A percentile compares a stretch with the other conserved stretches of the same genome.
These are phyloP conservation scores for Ceratocystiopsis brevicomis DNA, from an alignment of 2,329 filamentous ascomycete species.

Conservation along the genomic window DNA sequence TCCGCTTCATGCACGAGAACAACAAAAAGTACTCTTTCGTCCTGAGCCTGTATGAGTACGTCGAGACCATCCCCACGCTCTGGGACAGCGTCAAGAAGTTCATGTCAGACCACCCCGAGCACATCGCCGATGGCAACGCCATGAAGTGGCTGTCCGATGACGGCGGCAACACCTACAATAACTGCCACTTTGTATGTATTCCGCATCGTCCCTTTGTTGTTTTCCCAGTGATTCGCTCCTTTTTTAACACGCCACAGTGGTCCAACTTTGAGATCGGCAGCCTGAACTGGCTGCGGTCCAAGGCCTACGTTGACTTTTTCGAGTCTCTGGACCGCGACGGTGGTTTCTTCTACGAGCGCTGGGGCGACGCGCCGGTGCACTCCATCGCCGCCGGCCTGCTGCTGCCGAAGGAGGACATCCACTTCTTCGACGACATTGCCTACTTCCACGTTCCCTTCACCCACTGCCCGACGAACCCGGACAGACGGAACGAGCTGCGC, in stretches of 20 bases:
- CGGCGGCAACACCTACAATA: slow-evolving; percentile 79
- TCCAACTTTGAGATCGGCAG: slow-evolving; percentile 97
- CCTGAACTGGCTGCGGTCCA: slow-evolving; percentile 78
- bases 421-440: slow-evolving; percentile 98
- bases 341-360: slow-evolving; percentile 96
- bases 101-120: slow-evolving; percentile 74
- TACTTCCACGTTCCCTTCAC: slow-evolving; percentile 98
- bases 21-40: slow-evolving; percentile 98
- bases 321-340: slow-evolving; percentile 72
- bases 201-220: background rate
- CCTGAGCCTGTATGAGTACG: slow-evolving; percentile 87
- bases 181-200: slow-evolving; percentile 81
- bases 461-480: slow-evolving; percentile 84
- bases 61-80: slow-evolving; percentile 85
- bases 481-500: slow-evolving; percentile 64
- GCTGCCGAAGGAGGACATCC: slow-evolving; percentile 80
- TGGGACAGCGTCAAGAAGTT: slow-evolving; percentile 95
- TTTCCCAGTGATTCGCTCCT: background rate
- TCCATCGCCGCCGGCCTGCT: slow-evolving; percentile 85
- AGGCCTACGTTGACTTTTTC: slow-evolving; percentile 83
- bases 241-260: slow-evolving; percentile 41
- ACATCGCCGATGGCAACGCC: slow-evolving; percentile 67
- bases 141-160: slow-evolving; percentile 88
- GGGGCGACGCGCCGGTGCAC: slow-evolving; percentile 78
- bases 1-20: slow-evolving; percentile 89